Conservation (phyloP, 2,329 filamentous ascomycete species). For the Eutypa lata region DNA sequence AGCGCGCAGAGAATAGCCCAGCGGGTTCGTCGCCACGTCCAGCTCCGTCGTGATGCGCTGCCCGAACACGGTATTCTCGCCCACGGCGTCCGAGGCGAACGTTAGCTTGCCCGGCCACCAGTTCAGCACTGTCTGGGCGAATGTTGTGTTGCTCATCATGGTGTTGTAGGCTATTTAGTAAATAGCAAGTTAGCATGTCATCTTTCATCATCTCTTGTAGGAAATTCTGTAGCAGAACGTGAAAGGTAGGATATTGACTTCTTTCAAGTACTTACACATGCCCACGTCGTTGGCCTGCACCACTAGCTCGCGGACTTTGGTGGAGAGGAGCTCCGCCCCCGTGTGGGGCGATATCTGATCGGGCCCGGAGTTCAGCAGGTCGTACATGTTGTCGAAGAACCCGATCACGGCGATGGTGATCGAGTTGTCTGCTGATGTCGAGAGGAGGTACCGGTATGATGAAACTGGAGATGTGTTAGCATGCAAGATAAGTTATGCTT, state of each 20-base stretch:
- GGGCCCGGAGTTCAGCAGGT: constrained; percentile 9
- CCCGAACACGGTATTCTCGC: constrained; percentile 9
- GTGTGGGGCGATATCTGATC: constrained; percentile 12
- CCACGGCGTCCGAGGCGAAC: constrained; percentile 10
- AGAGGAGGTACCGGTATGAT: constrained; percentile 13
- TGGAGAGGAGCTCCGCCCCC: constrained; percentile 10
- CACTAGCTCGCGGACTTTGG: constrained; percentile 12
- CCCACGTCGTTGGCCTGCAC: constrained; percentile 12
- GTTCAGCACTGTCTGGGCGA: constrained; percentile 8
- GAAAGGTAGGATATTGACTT: too few relatives aligned
- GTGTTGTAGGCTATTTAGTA: constrained; percentile 15
- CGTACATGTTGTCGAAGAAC: constrained; percentile 12
- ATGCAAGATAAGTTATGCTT: neutral
- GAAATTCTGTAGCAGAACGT: too few relatives aligned
- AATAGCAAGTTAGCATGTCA: too few relatives aligned
- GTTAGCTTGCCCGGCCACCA: constrained; percentile 13
- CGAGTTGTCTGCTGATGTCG: constrained; percentile 10
- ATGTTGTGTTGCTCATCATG: constrained; percentile 2
- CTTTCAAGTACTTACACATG: too few relatives aligned
- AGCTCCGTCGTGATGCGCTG: constrained; percentile 10
- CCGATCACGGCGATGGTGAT: constrained; percentile 14
- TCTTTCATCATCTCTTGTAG: too few relatives aligned
- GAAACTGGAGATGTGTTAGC: constrained; percentile 7
- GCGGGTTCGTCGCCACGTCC: constrained; percentile 7
- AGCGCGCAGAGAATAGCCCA: constrained; percentile 9